Conservation (phyloP, 2,329 filamentous ascomycete species). For the Beauveria sp. region DNA sequence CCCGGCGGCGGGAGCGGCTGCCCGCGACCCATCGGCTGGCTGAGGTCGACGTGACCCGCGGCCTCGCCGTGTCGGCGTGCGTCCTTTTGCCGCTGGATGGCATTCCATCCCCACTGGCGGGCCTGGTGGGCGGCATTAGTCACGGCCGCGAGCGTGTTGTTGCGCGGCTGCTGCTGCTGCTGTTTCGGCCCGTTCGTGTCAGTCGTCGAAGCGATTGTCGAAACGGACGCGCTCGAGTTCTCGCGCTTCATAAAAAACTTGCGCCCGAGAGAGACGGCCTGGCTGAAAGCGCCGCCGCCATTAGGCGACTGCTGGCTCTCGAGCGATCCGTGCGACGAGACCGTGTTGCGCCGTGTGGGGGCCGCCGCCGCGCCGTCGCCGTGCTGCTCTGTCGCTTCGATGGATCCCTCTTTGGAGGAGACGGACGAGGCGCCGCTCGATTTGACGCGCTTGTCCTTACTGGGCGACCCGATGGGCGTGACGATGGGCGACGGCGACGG, state of each 20-base stretch:
- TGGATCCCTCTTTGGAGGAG: constrained; percentile 37
- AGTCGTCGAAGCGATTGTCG: constrained; percentile 25
- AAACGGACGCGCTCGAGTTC: constrained; percentile 27
- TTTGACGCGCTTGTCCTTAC: constrained; percentile 29
- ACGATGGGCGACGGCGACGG: constrained; percentile 27
- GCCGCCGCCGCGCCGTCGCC: constrained; percentile 21
- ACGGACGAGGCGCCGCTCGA: constrained; percentile 43
- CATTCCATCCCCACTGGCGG: constrained; percentile 52
- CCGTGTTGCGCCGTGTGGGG: constrained; percentile 28
- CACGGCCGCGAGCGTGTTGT: constrained; percentile 45
- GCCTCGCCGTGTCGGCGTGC: constrained; percentile 26
- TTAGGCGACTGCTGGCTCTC: constrained; percentile 20
- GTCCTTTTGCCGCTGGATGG: constrained; percentile 44
- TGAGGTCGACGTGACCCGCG: constrained; percentile 34
- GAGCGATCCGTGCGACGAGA: constrained; percentile 28
- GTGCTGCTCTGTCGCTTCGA: constrained; percentile 18
- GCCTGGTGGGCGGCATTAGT: constrained; percentile 49
- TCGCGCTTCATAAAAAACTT: constrained; percentile 34
- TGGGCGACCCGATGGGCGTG: constrained; percentile 30
- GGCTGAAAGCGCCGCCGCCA: constrained; percentile 27
- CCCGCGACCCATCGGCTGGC: constrained; percentile 72
- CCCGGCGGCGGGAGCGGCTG: constrained; percentile 77
- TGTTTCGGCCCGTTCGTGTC: constrained; percentile 24
- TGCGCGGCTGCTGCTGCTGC: constrained; percentile 21
- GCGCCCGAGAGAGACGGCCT: constrained; percentile 31